phyloP scores from a whole-genome alignment of 805 yeast genomes.

The Candida parachauliodes region DNA sequence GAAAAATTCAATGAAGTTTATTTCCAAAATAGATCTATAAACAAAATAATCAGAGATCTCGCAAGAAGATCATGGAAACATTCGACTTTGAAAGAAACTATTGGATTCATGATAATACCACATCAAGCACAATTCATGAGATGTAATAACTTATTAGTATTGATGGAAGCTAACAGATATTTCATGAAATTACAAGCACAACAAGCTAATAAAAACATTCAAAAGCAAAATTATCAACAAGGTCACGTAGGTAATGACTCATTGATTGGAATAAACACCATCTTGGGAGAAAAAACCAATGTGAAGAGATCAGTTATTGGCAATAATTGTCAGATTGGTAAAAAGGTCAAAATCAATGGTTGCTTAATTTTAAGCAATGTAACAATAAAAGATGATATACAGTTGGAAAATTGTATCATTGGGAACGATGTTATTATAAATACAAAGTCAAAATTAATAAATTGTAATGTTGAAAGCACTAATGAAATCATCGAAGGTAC shows the following conservation, averaged over 20 bases:
- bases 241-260: slow-evolving; percentile 90
- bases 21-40: slow-evolving; percentile 47
- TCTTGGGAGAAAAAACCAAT: slow-evolving; percentile 75
- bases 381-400: slow-evolving; percentile 71
- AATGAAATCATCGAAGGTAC: slow-evolving; percentile 61
- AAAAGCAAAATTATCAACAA: slow-evolving; percentile 21
- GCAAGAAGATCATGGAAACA: slow-evolving; percentile 94
- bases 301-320: slow-evolving; percentile 87
- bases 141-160: slow-evolving; percentile 73
- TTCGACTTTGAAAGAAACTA: slow-evolving; percentile 49
- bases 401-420: slow-evolving; percentile 80
- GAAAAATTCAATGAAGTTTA: slow-evolving; percentile 33
- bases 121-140: slow-evolving; percentile 68
- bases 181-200: slow-evolving; percentile 65
- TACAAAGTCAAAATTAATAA: slow-evolving; percentile 60
- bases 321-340: slow-evolving; percentile 69
- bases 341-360: slow-evolving; percentile 83
- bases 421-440: slow-evolving; percentile 69
- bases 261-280: slow-evolving; percentile 63
- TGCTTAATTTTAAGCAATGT: slow-evolving; percentile 75
- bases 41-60: slow-evolving; percentile 75
- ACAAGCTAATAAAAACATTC: slow-evolving; percentile 14
- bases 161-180: slow-evolving; percentile 84
- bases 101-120: slow-evolving; percentile 72
- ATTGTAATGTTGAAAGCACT: slow-evolving; percentile 83